Evolutionary conservation across 805 yeast genomes (phyloP).

Genomic region (Isabelozyma rhagii): DNA sequence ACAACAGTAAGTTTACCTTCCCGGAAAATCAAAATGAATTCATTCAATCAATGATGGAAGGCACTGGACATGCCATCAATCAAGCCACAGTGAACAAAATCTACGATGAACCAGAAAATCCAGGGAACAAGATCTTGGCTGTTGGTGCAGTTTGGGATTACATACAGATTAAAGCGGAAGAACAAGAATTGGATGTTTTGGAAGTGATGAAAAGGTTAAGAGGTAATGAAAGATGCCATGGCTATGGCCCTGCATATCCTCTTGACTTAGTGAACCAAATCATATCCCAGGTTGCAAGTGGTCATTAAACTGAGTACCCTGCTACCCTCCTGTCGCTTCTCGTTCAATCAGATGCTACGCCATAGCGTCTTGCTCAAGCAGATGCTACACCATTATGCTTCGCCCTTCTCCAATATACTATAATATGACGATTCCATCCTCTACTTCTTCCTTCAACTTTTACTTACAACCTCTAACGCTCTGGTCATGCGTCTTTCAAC

Average conservation of each 20-base stretch:
- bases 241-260: constrained; percentile 70
- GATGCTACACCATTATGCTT: too few species aligned
- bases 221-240: constrained; percentile 76
- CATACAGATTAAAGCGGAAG: constrained; percentile 46
- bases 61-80: constrained; percentile 18
- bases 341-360: too few species aligned
- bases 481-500: not conserved
- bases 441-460: not conserved
- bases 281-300: constrained; percentile 11
- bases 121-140: constrained; percentile 55
- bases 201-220: constrained; percentile 55
- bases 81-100: constrained; percentile 21
- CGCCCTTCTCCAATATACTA: too few species aligned
- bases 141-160: constrained; percentile 85
- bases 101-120: constrained; percentile 33
- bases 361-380: too few species aligned
- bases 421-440: not conserved
- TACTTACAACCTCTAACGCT: not conserved
- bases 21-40: constrained; percentile 35
- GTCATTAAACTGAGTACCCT: not conserved
- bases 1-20: constrained; percentile 22
- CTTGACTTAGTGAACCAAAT: constrained; percentile 40
- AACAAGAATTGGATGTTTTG: constrained; percentile 53
- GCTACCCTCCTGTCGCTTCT: not conserved
- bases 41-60: constrained; percentile 24